Base-by-base conservation (phyloP, 2,329 filamentous ascomycete genomes). In the Beauveria asiatica region DNA sequence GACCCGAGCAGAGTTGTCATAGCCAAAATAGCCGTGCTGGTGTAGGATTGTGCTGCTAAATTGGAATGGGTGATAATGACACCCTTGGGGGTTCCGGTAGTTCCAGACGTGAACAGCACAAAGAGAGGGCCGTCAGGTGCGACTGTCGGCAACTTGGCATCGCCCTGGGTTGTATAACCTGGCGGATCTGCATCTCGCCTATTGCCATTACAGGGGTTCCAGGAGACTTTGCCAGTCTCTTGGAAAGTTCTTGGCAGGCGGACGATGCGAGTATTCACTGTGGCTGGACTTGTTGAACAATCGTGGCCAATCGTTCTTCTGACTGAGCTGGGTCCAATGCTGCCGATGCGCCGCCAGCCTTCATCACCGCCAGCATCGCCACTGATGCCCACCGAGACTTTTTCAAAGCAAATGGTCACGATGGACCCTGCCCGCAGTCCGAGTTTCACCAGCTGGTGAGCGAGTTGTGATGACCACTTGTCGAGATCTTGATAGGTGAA, bases 341-440 rank as follows among this genome's bases (percentile, higher is more conserved):
- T 1, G 70, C 68, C 19, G 72, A 72, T 0, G 68, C 71, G 3
- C 67, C 71, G 2, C 72, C 72, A 0, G 71, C 62, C 56, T 70
- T 72, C 53, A 72, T 66, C 5, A 72, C 63, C 0, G 65, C 71
- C 0, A 73, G 51, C 60, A 72, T 69, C 4, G 65, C 64, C 3
- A 72, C 66, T 0, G 68, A 57, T 2, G 67, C 64, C 65, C 64
- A 67, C 2, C 57, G 57, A 0, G 67, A 70, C 51, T 72, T 73
- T 73, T 21, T 70, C 67, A 17, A 70, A 67, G 44, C 65, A 69
- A 0, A 73, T 44, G 2, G 37, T 62, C 51, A 3, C 61, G 13
- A 49, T 30, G n/a, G 25, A 50, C 1, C 37, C 55, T 19, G 33
- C 41, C 39, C 41, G n/a, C 7, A 59, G 39, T 10, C 57, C 62